Conservation (phyloP, 208 protist genomes). For the Angomonas ambiguus region DNA sequence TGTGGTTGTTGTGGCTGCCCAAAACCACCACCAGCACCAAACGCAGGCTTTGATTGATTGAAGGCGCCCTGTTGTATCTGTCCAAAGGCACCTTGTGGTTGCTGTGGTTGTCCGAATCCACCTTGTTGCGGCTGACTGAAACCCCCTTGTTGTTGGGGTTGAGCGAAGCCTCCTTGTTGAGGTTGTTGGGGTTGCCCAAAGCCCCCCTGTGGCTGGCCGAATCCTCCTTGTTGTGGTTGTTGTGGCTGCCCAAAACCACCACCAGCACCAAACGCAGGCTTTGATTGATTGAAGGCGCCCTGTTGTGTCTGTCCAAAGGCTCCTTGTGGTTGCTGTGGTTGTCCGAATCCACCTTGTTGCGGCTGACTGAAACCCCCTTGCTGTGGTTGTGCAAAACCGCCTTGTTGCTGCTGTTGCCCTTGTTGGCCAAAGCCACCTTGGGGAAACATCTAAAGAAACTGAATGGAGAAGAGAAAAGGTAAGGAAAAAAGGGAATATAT, state of each 20-base stretch:
- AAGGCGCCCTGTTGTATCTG: slow-evolving; percentile 38
- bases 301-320: slow-evolving; percentile 26
- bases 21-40: slow-evolving; percentile 23
- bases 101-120: slow-evolving; percentile 11
- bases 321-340: slow-evolving; percentile 9
- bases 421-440: slow-evolving; percentile 15
- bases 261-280: too few relatives aligned
- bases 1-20: slow-evolving; percentile 19
- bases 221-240: slow-evolving; percentile 10
- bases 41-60: too few relatives aligned
- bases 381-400: background rate
- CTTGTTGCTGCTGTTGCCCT: slow-evolving; percentile 8
- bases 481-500: background rate
- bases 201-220: slow-evolving; percentile 12
- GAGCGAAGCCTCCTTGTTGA: slow-evolving; percentile 9
- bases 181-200: slow-evolving; percentile 17
- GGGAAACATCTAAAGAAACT: slow-evolving; percentile 11
- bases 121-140: background rate
- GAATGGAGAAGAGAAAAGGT: background rate
- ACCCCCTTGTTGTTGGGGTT: background rate
- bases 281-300: slow-evolving; percentile 17
- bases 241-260: slow-evolving; percentile 32
- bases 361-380: background rate
- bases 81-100: slow-evolving; percentile 24
- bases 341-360: slow-evolving; percentile 8